These are phyloP conservation scores for Trypanosoma congolense DNA, from an alignment of 208 protist species.

Conservation along the genomic window DNA sequence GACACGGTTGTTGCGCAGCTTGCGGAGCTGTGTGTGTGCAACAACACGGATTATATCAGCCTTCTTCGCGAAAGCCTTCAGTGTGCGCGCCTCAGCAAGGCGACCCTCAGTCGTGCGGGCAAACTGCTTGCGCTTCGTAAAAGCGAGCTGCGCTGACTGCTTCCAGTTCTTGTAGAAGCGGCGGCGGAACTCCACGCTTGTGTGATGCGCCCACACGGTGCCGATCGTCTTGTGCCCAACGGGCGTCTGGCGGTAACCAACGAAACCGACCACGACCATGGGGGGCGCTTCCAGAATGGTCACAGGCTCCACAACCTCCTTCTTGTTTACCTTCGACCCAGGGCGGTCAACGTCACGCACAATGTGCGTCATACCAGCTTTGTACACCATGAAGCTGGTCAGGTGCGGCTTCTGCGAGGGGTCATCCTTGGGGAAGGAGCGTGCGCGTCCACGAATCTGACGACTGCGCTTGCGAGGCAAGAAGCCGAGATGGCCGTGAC, in stretches of 20 bases:
- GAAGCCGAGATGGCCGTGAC: slow-evolving; percentile 98
- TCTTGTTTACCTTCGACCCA: slow-evolving; percentile 96
- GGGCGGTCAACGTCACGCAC: slow-evolving; percentile 96
- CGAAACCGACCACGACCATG: slow-evolving; percentile 98
- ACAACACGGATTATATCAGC: slow-evolving; percentile 96
- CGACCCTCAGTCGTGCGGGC: slow-evolving; percentile 81
- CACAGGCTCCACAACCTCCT: slow-evolving; percentile 98
- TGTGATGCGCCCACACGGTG: slow-evolving; percentile 98
- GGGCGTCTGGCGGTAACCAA: slow-evolving; percentile 97
- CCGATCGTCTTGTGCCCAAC: slow-evolving; percentile 95
- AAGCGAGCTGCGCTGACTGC: slow-evolving; percentile 96
- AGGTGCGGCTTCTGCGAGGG: slow-evolving; percentile 92
- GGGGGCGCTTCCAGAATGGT: slow-evolving; percentile 98
- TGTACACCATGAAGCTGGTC: slow-evolving; percentile 98
- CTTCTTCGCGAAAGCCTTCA: slow-evolving; percentile 95
- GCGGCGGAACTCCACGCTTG: slow-evolving; percentile 92
- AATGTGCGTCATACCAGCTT: slow-evolving; percentile 99
- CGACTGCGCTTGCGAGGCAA: slow-evolving; percentile 94
- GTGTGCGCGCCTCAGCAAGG: slow-evolving; percentile 77
- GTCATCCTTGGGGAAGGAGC: slow-evolving; percentile 96
- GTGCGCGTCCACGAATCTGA: slow-evolving; percentile 90
- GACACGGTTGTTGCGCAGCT: slow-evolving; percentile 96
- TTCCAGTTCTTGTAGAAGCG: slow-evolving; percentile 99
- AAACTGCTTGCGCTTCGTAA: slow-evolving; percentile 91
- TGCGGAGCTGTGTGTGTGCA: slow-evolving; percentile 97